These are phyloP conservation scores for Epithele typhae DNA, from an alignment of 768 basidiomycete species.

Conservation along the genomic window DNA sequence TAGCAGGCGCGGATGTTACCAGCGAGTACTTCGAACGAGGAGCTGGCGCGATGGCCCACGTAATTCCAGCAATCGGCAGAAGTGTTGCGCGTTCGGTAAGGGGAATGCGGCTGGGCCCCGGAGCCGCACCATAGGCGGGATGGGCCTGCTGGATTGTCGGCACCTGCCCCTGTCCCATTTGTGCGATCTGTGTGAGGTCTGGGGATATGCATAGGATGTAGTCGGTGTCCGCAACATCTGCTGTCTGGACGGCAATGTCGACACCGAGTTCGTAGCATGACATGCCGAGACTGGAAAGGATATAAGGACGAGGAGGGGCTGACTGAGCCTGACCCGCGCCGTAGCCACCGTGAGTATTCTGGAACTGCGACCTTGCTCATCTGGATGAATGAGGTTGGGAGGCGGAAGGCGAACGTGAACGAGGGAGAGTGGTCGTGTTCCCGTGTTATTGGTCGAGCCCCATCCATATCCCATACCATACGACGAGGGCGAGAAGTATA, in stretches of 20 bases:
- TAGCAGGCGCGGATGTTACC: slow-evolving; percentile 26
- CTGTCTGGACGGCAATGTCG: slow-evolving; percentile 65
- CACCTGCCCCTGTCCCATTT: slow-evolving; percentile 59
- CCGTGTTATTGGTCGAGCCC: slow-evolving; percentile 11
- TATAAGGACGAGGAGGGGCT: slow-evolving; percentile 49
- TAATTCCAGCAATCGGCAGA: slow-evolving; percentile 75
- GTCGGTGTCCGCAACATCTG: slow-evolving; percentile 70
- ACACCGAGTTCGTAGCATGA: slow-evolving; percentile 66
- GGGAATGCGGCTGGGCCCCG: slow-evolving; percentile 48
- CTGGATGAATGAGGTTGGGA: slow-evolving; percentile 70
- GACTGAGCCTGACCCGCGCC: slow-evolving; percentile 40
- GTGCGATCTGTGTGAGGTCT: slow-evolving; percentile 69
- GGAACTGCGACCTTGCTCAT: slow-evolving; percentile 56
- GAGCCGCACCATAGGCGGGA: slow-evolving; percentile 32
- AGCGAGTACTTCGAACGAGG: slow-evolving; percentile 26
- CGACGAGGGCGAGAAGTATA: slow-evolving; percentile 66
- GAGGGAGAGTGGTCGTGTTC: slow-evolving; percentile 59
- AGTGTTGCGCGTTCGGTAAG: slow-evolving; percentile 76
- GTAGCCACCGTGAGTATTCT: slow-evolving; percentile 45
- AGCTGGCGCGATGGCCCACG: slow-evolving; percentile 77
- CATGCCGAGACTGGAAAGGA: slow-evolving; percentile 54
- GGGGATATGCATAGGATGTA: slow-evolving; percentile 72
- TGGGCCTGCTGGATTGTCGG: slow-evolving; percentile 35
- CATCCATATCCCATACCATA: slow-evolving; percentile 44
- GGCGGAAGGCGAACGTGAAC: slow-evolving; percentile 80